These are phyloP conservation scores for Auricularia cornea DNA, from an alignment of 768 basidiomycete genomes.

Conservation along the genomic window DNA sequence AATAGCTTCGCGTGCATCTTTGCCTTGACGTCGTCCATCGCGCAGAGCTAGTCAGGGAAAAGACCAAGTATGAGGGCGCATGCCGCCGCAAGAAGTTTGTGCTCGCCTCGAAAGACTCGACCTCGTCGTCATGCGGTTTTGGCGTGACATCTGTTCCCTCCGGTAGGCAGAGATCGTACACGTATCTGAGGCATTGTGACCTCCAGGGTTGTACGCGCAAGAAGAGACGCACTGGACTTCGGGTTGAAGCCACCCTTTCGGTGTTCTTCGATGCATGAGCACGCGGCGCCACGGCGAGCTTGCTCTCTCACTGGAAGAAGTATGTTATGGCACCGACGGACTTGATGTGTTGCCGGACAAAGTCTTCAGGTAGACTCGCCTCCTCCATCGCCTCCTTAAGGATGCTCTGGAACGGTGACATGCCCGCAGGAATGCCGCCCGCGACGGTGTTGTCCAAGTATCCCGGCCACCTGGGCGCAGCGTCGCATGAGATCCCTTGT, in stretches of 20 bases:
- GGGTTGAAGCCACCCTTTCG: constrained; percentile 74
- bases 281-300: not conserved
- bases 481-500: not conserved
- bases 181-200: constrained; percentile 42
- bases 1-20: constrained; percentile 67
- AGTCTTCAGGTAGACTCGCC: constrained; percentile 64
- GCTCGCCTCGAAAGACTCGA: constrained; percentile 82
- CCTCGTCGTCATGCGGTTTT: constrained; percentile 82
- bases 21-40: constrained; percentile 50
- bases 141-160: constrained; percentile 46
- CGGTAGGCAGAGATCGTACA: constrained; percentile 77
- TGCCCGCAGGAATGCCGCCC: constrained; percentile 83
- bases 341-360: constrained; percentile 52
- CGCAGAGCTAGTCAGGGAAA: constrained; percentile 44
- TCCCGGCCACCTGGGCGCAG: constrained; percentile 58
- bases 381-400: constrained; percentile 94
- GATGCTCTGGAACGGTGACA: constrained; percentile 59
- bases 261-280: constrained; percentile 32
- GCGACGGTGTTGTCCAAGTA: constrained; percentile 86
- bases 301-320: constrained; percentile 45
- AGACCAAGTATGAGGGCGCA: not conserved
- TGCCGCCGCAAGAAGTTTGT: not conserved
- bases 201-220: not conserved
- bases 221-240: constrained; percentile 61
- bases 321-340: constrained; percentile 71